Base-by-base conservation (phyloP, 2,329 filamentous ascomycete genomes). In the Metarhizium humberi region DNA sequence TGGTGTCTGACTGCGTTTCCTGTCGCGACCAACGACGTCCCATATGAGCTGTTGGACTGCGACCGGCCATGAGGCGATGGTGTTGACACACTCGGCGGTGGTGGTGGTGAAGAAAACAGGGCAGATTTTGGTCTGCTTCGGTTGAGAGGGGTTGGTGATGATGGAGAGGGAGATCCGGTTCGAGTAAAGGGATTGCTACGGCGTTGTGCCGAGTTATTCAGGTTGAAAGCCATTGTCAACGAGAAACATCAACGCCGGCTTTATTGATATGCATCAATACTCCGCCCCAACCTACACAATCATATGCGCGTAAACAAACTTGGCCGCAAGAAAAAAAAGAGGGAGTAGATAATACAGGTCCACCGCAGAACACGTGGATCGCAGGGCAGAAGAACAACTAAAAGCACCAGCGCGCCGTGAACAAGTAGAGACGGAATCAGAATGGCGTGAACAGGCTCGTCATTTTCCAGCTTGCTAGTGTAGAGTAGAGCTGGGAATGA, bases 181-280 rank as follows among this genome's bases (percentile, higher is more conserved):
- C 90, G 82, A 57, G 80, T 78, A 68, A 96, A 95, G 16, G 89
- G 88, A 73, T 90, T 92, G 68, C 84, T 88, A 65, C 90, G 86
- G 76, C 86, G 88, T 68, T 86, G 81, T 62, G 85, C 82, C 70
- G 68, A 64, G 58, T 63, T 63, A 56, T 65, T 67, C 59, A 62
- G 56, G 57, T 68, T 66, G 57, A 69, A 71, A 52, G 71, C 63
- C 71, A 73, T 73, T 45, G 55, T 58, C 46, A 55, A 54, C 55
- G 43, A 58, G 60, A 55, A 54, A 58, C 65, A 67, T 66, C 55
- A 25, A 32, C 38, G 29, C 48, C 38, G 34, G 43, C 46, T 52
- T 53, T 49, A 49, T 56, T 52, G 55, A 50, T 52, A 49, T 46
- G 55, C 34, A 36, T 40, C 18, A 16, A 40, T 52, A 32, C 40